Base-by-base conservation (phyloP, 306 rosid genomes). In the Acmispon strigosus region DNA sequence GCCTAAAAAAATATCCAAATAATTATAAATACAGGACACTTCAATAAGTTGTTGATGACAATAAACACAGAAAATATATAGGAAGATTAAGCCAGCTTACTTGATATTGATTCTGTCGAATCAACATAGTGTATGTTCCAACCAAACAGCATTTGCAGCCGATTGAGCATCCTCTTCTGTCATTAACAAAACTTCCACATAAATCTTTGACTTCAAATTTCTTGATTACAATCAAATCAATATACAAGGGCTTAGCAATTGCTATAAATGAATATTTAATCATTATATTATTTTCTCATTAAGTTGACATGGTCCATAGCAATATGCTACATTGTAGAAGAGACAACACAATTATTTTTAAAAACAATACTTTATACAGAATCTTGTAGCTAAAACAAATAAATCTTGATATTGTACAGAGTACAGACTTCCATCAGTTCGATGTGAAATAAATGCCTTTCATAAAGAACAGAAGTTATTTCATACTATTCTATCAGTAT, bases 131-230 rank as follows among this genome's bases (percentile, higher is more conserved):
- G 84, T 69, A 93, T 87, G 65, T 82, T 77, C 98, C 97, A 93
- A 60, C 86, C 85, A 76, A 88, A 93, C 77, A 93, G 42, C 0
- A 78, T 81, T 59, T 87, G 88, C 76, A 93, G 83, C 62, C 94
- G 89, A 70, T 45, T 81, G 65, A 90, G 73, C 89, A 85, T 86
- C 63, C 96, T 82, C 80, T 88, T 88, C 98, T 90, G 93, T 29
- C 74, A 72, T 64, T 53, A 54, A 72, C 10, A 75, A 68, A 75
- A 74, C 11, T 73, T 69, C 69, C 22, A 47, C 43, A 43, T 80
- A 36, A 81, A 55, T 65, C 69, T 57, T 62, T 51, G 8, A 32
- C 48, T n/a, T 70, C 24, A 34, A 62, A 70, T n/a, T 10, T 42
- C 6, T 17, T 6, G 29, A 36, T 51, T 43, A 24, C 19, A 64